Base-by-base conservation (phyloP, 176 grass and related monocot genomes). In the Aegilops speltoides region DNA sequence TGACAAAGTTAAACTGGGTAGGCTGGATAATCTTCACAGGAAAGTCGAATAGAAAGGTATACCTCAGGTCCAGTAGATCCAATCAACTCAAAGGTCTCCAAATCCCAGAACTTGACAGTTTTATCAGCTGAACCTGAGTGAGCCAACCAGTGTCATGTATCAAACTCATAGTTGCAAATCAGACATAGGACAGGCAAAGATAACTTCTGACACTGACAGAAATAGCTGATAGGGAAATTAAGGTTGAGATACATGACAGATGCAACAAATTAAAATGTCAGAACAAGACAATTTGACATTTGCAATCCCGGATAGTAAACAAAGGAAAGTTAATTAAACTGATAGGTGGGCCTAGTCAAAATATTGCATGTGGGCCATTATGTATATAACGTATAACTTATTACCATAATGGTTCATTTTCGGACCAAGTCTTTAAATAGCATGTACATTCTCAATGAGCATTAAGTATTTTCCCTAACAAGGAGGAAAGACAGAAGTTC, bases 91-190 rank as follows among this genome's bases (percentile, higher is more conserved):
- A 98, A 98, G 13, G 96, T 94, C 88, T 96, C 96, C 84, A 98
- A 81, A 92, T 98, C 96, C 96, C 96, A 98, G 54, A 96, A 98
- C 84, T 98, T 98, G 69, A 98, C 91, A 69, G 96, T 98, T 92
- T 81, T 95, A 86, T 98, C 96, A 77, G 91, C 88, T 81, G 96
- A 98, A 86, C 96, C 93, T 96, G 91, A 83, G 52, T 86, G 68
- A 82, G 26, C 23, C 70, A 77, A 88, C 3, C 15, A 63, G 84
- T 34, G 63, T 81, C 59, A 85, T 77, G 45, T 83, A 73, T 80
- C 2, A 40, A 61, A 88, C 37, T 79, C 70, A 20, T 59, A 87
- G 31, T 85, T 45, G 61, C 64, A 83, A 82, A 31, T 57, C 25
- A 59, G 5, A 32, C 8, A 81, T 26, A 54, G 66, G 77, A 68